Percentiles rank a stretch among this genome's conserved stretches.
Evolutionary conservation across 345 rosid genomes (phyloP).

Genomic region (Arabidopsis suecica): DNA sequence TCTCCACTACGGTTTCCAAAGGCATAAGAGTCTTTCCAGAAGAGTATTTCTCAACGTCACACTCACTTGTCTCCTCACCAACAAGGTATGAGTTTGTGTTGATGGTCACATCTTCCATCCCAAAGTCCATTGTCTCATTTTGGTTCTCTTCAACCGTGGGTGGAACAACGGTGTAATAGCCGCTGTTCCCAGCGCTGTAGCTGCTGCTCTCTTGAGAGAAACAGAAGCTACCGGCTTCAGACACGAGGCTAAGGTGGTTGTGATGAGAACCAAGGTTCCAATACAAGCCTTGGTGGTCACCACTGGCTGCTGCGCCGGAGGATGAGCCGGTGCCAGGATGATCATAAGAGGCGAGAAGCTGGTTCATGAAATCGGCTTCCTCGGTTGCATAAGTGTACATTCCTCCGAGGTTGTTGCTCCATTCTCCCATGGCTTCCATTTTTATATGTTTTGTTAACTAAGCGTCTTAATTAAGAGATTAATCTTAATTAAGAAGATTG

Average conservation of each 20-base stretch:
- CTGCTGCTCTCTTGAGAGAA: slow-evolving; percentile 56
- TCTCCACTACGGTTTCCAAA: slow-evolving; percentile 43
- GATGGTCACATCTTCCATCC: slow-evolving; percentile 51
- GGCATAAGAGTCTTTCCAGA: slow-evolving; percentile 38
- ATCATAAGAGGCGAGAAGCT: slow-evolving; percentile 56
- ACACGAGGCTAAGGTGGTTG: slow-evolving; percentile 36
- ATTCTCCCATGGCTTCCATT: slow-evolving; percentile 73
- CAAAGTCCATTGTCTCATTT: slow-evolving; percentile 50
- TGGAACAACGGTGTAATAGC: slow-evolving; percentile 34
- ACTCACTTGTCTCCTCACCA: slow-evolving; percentile 51
- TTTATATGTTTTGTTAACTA: neutral
- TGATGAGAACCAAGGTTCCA: slow-evolving; percentile 41
- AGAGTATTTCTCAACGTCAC: slow-evolving; percentile 50
- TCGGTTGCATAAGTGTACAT: slow-evolving; percentile 58
- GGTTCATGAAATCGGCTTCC: slow-evolving; percentile 83
- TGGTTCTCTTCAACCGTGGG: slow-evolving; percentile 45
- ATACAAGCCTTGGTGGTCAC: slow-evolving; percentile 52
- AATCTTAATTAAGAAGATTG: slow-evolving; percentile 30
- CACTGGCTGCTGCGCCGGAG: slow-evolving; percentile 31
- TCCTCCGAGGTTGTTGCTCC: slow-evolving; percentile 65
- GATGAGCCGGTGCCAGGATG: slow-evolving; percentile 41
- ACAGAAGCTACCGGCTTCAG: slow-evolving; percentile 33
- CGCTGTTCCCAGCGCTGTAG: slow-evolving; percentile 42
- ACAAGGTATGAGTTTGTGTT: slow-evolving; percentile 56
- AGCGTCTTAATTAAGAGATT: slow-evolving; percentile 33